A percentile compares a stretch with the other conserved stretches of the same genome.
phyloP scores from a whole-genome alignment of 1,284 basidiomycete species.

The Ustilago tritici region DNA sequence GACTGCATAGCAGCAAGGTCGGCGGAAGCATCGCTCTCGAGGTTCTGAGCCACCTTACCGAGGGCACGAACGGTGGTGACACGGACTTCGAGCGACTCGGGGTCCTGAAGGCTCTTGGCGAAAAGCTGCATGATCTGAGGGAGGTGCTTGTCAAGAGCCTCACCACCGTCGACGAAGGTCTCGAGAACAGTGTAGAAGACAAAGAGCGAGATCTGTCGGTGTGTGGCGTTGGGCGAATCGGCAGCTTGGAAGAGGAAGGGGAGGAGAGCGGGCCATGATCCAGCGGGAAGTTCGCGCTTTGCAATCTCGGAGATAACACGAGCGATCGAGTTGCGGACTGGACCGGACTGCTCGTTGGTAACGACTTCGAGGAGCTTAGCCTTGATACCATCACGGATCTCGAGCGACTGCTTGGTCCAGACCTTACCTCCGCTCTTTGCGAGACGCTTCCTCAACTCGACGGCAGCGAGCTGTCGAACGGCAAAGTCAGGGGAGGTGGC shows the following conservation, averaged over 20 bases:
- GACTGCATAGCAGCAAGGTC: slow-evolving; percentile 92
- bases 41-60: slow-evolving; percentile 92
- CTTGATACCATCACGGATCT: slow-evolving; percentile 87
- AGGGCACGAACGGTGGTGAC: slow-evolving; percentile 87
- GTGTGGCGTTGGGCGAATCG: slow-evolving; percentile 77
- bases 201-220: slow-evolving; percentile 91
- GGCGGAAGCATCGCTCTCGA: slow-evolving; percentile 86
- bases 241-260: slow-evolving; percentile 88
- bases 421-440: slow-evolving; percentile 82
- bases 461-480: slow-evolving; percentile 96
- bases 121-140: slow-evolving; percentile 87
- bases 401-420: slow-evolving; percentile 82
- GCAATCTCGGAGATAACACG: slow-evolving; percentile 95
- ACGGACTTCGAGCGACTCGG: slow-evolving; percentile 89
- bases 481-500: slow-evolving; percentile 82
- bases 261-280: slow-evolving; percentile 87
- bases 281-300: slow-evolving; percentile 83
- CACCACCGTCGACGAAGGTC: slow-evolving; percentile 80
- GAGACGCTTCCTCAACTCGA: slow-evolving; percentile 95
- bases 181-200: slow-evolving; percentile 93
- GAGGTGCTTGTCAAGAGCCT: slow-evolving; percentile 81
- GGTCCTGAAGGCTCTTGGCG: slow-evolving; percentile 81
- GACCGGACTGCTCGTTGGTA: slow-evolving; percentile 80
- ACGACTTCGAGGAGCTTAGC: slow-evolving; percentile 83
- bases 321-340: slow-evolving; percentile 81